Conservation (phyloP, 2,329 filamentous ascomycete species). For the Aspergillus thermomutatus region DNA sequence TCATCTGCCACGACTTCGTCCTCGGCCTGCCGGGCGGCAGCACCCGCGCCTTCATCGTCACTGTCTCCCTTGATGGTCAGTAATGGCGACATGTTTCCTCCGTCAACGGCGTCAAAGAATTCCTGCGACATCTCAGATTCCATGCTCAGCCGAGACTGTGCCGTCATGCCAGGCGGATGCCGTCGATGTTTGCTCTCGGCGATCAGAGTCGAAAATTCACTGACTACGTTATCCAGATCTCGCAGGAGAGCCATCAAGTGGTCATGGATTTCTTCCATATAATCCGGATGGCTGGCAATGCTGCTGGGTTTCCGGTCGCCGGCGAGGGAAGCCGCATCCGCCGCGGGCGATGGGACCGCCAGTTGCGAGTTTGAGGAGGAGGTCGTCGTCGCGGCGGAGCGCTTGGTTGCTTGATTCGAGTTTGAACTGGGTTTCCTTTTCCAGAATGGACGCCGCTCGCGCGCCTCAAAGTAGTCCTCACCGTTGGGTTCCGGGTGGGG, state of each 20-base stretch:
- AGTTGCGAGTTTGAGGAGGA: conserved; percentile 50
- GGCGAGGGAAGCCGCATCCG: conserved; percentile 24
- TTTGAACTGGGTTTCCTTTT: conserved; percentile 72
- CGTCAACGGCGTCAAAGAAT: conserved; percentile 88
- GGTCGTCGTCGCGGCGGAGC: conserved; percentile 42
- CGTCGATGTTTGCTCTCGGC: conserved; percentile 76
- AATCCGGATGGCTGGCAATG: conserved; percentile 38
- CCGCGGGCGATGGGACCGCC: conserved; percentile 43
- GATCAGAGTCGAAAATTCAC: conserved; percentile 76
- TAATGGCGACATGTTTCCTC: conserved; percentile 60
- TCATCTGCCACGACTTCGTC: conserved; percentile 53
- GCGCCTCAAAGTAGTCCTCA: conserved; percentile 34
- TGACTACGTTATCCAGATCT: conserved; percentile 79
- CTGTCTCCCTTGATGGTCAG: conserved; percentile 71
- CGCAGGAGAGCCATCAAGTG: conserved; percentile 78
- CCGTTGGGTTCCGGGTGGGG: conserved; percentile 33
- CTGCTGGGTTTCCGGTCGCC: conserved; percentile 33
- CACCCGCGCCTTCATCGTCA: conserved; percentile 59
- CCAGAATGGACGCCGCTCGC: conserved; percentile 78
- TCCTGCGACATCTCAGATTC: conserved; percentile 81
- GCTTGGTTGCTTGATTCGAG: conserved; percentile 33
- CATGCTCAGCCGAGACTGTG: conserved; percentile 63
- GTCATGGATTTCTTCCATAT: conserved; percentile 69
- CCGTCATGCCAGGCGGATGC: conserved; percentile 52
- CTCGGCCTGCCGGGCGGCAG: conserved; percentile 52